Evolutionary conservation across 2,329 filamentous ascomycete genomes (phyloP), one percentile per base, ranked within the genome.

Genomic region (Hypoxylon sp.): DNA sequence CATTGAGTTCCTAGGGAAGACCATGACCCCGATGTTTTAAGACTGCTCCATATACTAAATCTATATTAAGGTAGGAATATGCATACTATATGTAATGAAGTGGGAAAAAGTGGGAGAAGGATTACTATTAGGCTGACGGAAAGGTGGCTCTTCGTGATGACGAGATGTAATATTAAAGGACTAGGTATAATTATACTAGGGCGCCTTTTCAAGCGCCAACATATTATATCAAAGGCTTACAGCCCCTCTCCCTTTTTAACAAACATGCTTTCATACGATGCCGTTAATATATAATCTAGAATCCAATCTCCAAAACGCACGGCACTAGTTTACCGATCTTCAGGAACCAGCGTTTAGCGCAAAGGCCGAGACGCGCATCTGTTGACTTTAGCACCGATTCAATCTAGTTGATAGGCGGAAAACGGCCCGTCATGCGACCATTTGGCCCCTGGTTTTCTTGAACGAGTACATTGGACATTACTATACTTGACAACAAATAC

Each of bases 161-260:
- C 61, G 51, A 65, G 61, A 65, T 48, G 62, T 65, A 62, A 68
- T 65, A 63, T 68, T 68, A 68, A 68, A 68, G 62, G 62, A 68
- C 61, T 52, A 53, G 32, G 43, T 34, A 49, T 38, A 60, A 57
- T 60, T 28, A 57, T 58, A 57, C 45, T 32, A 51, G 41, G 28
- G 25, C 46, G 28, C 13, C 14, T 38, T 63, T 53, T 30, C 30
- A 48, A 46, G 60, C 50, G 59, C 60, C 51, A 52, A 50, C 60
- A 41, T 23, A 21, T 28, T 23, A 41, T 45, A 43, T 19, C 14
- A 46, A 57, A 25, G 36, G 17, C 56, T 5, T 30, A 53, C 49
- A 45, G 43, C 43, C 60, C 57, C 61, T 55, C 56, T 61, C 46
- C 46, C 41, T 50, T 53, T 34, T 49, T 50, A 30, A 38, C 55